A percentile compares a stretch with the other conserved stretches of the same genome.
phyloP scores from a whole-genome alignment of 2,329 filamentous ascomycete species.

The Botrytis squamosa region DNA sequence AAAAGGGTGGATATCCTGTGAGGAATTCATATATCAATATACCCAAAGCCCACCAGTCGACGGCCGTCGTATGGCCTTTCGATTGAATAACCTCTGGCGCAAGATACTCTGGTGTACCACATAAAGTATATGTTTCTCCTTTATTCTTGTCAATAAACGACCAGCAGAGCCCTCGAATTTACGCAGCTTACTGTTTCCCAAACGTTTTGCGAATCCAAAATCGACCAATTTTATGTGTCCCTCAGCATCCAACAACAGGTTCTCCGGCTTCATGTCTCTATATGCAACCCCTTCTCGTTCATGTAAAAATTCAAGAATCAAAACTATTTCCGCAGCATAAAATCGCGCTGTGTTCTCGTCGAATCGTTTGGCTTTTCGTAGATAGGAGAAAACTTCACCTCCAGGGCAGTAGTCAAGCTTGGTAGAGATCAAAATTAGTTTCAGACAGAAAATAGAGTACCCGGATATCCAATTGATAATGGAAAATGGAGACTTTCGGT shows the following conservation, averaged over 20 bases:
- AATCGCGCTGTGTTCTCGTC: slow-evolving; percentile 76
- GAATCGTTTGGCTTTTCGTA: slow-evolving; percentile 74
- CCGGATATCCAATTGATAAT: background rate
- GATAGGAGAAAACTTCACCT: slow-evolving; percentile 81
- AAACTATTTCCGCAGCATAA: slow-evolving; percentile 80
- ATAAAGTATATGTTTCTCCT: slow-evolving; percentile 65
- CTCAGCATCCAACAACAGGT: slow-evolving; percentile 72
- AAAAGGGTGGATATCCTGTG: slow-evolving; percentile 82
- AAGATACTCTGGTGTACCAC: slow-evolving; percentile 80
- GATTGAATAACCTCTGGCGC: slow-evolving; percentile 83
- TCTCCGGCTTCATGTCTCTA: slow-evolving; percentile 81
- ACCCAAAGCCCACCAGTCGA: slow-evolving; percentile 86
- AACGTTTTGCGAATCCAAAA: slow-evolving; percentile 80
- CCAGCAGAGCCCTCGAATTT: background rate
- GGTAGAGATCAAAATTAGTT: background rate
- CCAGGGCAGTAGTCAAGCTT: slow-evolving; percentile 75
- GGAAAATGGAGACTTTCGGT: slow-evolving; percentile 21
- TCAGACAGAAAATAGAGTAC: background rate
- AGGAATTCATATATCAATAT: slow-evolving; percentile 83
- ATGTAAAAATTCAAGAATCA: slow-evolving; percentile 78
- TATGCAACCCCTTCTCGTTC: slow-evolving; percentile 78
- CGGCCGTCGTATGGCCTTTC: slow-evolving; percentile 72
- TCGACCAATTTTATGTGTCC: slow-evolving; percentile 82
- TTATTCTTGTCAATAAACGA: slow-evolving; percentile 16
- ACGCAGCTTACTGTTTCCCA: slow-evolving; percentile 54